Conservation (phyloP, 2,329 filamentous ascomycete genomes). For the Calonectria naviculata region DNA sequence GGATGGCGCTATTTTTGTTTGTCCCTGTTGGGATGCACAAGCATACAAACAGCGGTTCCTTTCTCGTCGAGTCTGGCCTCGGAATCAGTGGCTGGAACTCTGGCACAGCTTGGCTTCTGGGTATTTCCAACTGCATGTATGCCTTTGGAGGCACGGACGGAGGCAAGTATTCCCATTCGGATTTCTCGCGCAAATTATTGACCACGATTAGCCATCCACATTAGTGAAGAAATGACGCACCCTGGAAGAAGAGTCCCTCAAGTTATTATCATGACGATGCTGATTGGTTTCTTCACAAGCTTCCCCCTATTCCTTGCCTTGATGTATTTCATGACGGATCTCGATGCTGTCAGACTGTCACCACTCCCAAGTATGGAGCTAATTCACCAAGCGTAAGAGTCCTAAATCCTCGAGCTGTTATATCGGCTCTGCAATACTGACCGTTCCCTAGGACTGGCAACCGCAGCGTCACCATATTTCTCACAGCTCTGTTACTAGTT, state of each 20-base stretch:
- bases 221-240: slow-evolving; percentile 27
- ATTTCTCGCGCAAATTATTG: rapidly evolving
- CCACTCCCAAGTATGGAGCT: slow-evolving; percentile 25
- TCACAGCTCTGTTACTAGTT: not conserved
- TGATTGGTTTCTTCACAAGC: slow-evolving; percentile 3
- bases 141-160: slow-evolving; percentile 24
- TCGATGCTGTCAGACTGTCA: slow-evolving; percentile 13
- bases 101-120: slow-evolving; percentile 14
- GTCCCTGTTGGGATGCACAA: slow-evolving; percentile 3
- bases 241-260: slow-evolving; percentile 21
- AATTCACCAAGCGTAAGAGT: slow-evolving; percentile 19
- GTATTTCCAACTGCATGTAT: slow-evolving; percentile 26
- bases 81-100: slow-evolving; percentile 22
- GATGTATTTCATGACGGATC: slow-evolving; percentile 24
- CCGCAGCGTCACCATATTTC: slow-evolving; percentile 6
- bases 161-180: not conserved
- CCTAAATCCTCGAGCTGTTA: not conserved
- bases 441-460: slow-evolving; percentile 1
- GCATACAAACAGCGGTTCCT: slow-evolving; percentile 6
- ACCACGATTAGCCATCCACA: slow-evolving; percentile 14
- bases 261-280: slow-evolving; percentile 23
- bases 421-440: not conserved
- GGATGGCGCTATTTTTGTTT: slow-evolving; percentile 18
- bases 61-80: slow-evolving; percentile 2
- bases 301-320: slow-evolving; percentile 19